phyloP scores from a whole-genome alignment of 2,329 filamentous ascomycete species.

The Penicillium concentricum region DNA sequence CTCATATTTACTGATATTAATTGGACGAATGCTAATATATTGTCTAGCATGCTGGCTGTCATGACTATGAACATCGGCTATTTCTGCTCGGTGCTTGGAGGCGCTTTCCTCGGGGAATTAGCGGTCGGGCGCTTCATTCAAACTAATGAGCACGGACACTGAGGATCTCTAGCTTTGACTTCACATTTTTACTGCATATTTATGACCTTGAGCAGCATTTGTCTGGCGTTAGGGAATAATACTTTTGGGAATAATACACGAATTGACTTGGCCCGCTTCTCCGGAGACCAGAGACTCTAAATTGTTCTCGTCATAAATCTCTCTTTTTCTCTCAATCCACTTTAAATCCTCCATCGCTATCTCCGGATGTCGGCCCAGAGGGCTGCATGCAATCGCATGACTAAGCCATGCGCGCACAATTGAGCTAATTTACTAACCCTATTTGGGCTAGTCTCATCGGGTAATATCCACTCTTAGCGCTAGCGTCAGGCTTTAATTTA shows the following conservation, averaged over 20 bases:
- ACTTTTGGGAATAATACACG: neutral
- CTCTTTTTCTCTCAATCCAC: neutral
- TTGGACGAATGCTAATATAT: constrained; percentile 3
- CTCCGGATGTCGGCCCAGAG: neutral
- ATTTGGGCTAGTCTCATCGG: neutral
- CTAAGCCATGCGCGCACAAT: neutral
- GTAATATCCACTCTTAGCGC: neutral
- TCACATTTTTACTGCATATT: neutral
- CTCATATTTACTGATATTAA: neutral
- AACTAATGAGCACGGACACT: constrained; percentile 33
- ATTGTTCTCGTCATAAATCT: neutral
- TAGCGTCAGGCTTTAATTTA: neutral
- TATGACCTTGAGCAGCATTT: neutral
- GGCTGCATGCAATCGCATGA: neutral
- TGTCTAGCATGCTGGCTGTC: constrained; percentile 77
- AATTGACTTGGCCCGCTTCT: neutral
- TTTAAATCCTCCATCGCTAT: neutral
- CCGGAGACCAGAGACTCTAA: too few species aligned
- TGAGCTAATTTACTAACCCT: constrained; percentile 6
- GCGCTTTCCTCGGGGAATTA: constrained; percentile 82
- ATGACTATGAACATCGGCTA: constrained; percentile 90
- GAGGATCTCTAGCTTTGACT: neutral
- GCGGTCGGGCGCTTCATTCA: constrained; percentile 68
- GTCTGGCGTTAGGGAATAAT: neutral
- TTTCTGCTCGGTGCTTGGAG: constrained; percentile 74